phyloP scores from a whole-genome alignment of 371 early-diverging fungal species.

The Dichotomocladium elegans region DNA sequence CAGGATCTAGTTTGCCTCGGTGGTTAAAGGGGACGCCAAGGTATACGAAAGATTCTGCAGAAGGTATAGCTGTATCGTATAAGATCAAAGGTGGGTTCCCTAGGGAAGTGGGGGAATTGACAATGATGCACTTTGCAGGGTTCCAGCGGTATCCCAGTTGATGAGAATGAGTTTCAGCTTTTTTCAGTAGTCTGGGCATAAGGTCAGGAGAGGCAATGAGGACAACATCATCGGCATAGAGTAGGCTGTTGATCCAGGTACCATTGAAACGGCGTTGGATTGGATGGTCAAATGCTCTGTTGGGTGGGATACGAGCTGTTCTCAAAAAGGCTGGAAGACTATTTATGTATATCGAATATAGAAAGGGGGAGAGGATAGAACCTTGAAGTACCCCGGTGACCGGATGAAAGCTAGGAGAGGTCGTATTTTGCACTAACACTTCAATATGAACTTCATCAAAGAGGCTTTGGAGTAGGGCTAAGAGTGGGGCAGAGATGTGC shows the following conservation, averaged over 20 bases:
- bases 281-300: too few relatives aligned
- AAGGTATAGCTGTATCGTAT: neutral
- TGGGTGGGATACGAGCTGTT: too few relatives aligned
- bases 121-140: conserved; percentile 19
- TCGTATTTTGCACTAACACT: conserved; percentile 7
- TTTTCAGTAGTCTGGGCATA: neutral
- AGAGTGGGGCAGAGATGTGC: conserved; percentile 7
- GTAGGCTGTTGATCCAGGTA: too few relatives aligned
- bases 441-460: conserved; percentile 14
- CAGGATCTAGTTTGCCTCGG: neutral
- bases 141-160: conserved; percentile 22
- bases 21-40: conserved; percentile 11
- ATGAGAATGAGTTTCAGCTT: conserved; percentile 5
- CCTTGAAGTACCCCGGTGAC: too few relatives aligned
- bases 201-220: neutral
- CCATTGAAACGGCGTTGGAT: too few relatives aligned
- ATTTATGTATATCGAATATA: too few relatives aligned
- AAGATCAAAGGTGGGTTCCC: neutral
- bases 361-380: too few relatives aligned
- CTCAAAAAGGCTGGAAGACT: too few relatives aligned
- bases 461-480: conserved; percentile 7
- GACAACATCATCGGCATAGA: conserved; percentile 6
- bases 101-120: neutral
- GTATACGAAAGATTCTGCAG: conserved; percentile 2
- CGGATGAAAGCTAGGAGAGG: too few relatives aligned